Conservation (phyloP, 495 filamentous ascomycete genomes). For the Hyaloscypha hepaticicola region DNA sequence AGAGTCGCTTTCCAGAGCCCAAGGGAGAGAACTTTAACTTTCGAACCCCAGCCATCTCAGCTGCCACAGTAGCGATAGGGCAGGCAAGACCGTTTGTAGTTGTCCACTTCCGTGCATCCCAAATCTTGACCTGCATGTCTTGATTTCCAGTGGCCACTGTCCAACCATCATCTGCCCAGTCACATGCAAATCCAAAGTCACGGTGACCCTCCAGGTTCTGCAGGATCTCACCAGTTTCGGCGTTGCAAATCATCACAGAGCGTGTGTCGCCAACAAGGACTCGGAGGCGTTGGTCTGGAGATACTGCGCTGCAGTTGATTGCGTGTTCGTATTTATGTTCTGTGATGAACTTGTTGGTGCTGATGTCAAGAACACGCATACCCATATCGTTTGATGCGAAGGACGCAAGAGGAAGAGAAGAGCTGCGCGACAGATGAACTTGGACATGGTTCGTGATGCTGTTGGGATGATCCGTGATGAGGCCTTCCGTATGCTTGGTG, state of each 20-base stretch:
- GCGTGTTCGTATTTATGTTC: conserved; percentile 61
- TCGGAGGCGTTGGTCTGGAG: conserved; percentile 76
- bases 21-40: conserved; percentile 79
- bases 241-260: conserved; percentile 49
- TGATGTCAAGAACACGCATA: conserved; percentile 73
- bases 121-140: conserved; percentile 80
- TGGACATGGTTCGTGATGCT: conserved; percentile 89
- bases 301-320: conserved; percentile 82
- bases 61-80: conserved; percentile 61
- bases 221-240: conserved; percentile 46
- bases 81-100: conserved; percentile 41
- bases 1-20: conserved; percentile 68
- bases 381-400: conserved; percentile 83
- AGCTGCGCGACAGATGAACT: conserved; percentile 59
- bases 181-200: conserved; percentile 86
- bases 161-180: conserved; percentile 86
- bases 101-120: conserved; percentile 76
- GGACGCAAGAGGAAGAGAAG: conserved; percentile 61
- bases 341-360: conserved; percentile 62
- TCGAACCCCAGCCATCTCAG: conserved; percentile 77
- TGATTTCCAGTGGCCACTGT: conserved; percentile 90
- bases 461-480: conserved; percentile 64
- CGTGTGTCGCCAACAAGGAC: conserved; percentile 62
- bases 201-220: conserved; percentile 64
- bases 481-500: conserved; percentile 53